These are phyloP conservation scores for Scedosporium boydii DNA, from an alignment of 2,329 filamentous ascomycete genomes.

Conservation along the genomic window DNA sequence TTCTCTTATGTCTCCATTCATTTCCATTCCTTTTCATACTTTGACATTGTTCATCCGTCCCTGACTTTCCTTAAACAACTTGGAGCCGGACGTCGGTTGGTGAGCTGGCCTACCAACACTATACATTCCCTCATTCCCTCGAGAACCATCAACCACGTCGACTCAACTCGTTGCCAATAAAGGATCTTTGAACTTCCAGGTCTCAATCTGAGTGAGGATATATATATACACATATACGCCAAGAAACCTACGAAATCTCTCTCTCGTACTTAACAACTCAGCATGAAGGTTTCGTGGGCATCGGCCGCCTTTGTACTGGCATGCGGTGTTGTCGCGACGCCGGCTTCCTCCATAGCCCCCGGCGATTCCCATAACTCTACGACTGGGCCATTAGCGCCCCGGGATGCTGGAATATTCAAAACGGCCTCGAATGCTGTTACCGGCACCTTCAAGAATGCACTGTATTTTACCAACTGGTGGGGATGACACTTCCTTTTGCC, in stretches of 20 bases:
- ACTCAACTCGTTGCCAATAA: no score
- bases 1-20: background rate
- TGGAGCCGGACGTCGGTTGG: background rate
- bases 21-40: background rate
- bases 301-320: background rate
- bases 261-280: background rate
- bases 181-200: no score
- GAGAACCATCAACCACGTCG: background rate
- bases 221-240: background rate
- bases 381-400: background rate
- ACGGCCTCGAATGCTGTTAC: background rate
- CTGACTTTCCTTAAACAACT: background rate
- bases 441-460: constrained; percentile 22
- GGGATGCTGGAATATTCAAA: background rate
- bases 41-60: background rate
- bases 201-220: no score
- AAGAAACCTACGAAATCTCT: no score
- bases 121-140: background rate
- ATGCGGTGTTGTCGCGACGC: background rate
- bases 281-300: background rate
- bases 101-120: constrained; percentile 2
- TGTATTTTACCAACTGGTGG: constrained; percentile 49
- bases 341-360: background rate
- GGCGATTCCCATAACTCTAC: background rate
- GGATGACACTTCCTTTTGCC: constrained; percentile 24